Percentiles rank a stretch among this genome's conserved stretches.
These are phyloP conservation scores for Galeopsis tetrahit DNA, from an alignment of 257 asterid genomes.

Conservation along the genomic window DNA sequence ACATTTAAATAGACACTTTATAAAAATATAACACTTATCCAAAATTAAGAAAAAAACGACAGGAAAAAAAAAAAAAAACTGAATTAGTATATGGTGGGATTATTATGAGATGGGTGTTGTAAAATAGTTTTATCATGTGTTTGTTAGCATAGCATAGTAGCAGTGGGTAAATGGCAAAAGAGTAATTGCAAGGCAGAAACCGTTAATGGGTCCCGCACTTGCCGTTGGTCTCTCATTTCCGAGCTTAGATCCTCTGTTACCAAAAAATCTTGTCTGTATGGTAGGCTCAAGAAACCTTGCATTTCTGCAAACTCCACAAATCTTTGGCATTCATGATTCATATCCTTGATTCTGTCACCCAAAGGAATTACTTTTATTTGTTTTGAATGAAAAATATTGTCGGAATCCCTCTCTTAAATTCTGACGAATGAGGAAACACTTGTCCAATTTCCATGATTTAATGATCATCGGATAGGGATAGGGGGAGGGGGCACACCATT, in stretches of 20 bases:
- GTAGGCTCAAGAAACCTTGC: neutral
- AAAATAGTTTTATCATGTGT: neutral
- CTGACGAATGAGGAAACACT: neutral
- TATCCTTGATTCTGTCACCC: conserved; percentile 5
- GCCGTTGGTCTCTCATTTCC: conserved; percentile 41
- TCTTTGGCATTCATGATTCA: neutral
- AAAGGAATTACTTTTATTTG: neutral
- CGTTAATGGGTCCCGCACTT: conserved; percentile 43
- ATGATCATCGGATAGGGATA: too few species aligned
- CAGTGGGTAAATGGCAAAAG: conserved; percentile 12
- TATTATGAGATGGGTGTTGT: too few species aligned
- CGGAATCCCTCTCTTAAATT: conserved; percentile 20
- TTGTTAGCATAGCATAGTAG: neutral
- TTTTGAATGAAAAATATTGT: conserved; percentile 26
- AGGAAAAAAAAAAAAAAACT: too few species aligned
- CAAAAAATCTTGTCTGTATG: neutral
- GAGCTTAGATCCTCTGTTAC: conserved; percentile 23
- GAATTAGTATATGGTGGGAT: too few species aligned
- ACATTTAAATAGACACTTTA: too few species aligned
- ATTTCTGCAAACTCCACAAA: neutral
- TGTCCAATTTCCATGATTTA: neutral
- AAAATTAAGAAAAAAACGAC: too few species aligned
- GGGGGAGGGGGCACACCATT: too few species aligned
- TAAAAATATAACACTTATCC: too few species aligned
- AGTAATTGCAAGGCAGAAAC: conserved; percentile 22